These are phyloP conservation scores for Teunomyces kruisii DNA, from an alignment of 805 yeast genomes.

Conservation along the genomic window DNA sequence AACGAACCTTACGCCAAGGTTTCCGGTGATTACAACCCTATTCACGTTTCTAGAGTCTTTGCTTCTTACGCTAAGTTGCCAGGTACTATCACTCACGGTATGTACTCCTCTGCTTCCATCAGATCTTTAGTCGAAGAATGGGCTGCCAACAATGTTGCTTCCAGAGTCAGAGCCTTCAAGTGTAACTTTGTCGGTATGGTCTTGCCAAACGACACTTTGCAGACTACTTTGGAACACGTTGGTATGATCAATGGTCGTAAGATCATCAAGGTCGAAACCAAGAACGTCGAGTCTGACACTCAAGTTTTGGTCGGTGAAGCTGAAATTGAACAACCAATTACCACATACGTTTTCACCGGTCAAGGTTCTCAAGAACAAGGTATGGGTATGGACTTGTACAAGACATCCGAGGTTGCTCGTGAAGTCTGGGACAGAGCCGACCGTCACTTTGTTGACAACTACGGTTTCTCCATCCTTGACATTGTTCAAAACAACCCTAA, in stretches of 20 bases:
- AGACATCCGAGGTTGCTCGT: slow-evolving; percentile 85
- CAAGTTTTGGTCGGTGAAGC: slow-evolving; percentile 91
- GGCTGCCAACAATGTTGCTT: slow-evolving; percentile 97
- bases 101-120: slow-evolving; percentile 95
- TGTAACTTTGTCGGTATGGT: slow-evolving; percentile 96
- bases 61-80: slow-evolving; percentile 91
- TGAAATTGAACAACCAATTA: slow-evolving; percentile 96
- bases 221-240: slow-evolving; percentile 86
- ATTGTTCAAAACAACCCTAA: slow-evolving; percentile 95
- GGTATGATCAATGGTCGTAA: slow-evolving; percentile 99
- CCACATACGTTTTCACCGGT: slow-evolving; percentile 97
- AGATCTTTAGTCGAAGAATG: slow-evolving; percentile 95
- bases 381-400: slow-evolving; percentile 99
- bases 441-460: slow-evolving; percentile 83
- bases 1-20: slow-evolving; percentile 96
- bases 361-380: slow-evolving; percentile 99
- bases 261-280: slow-evolving; percentile 88
- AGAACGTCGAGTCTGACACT: slow-evolving; percentile 75
- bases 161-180: slow-evolving; percentile 92
- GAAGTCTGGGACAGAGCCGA: slow-evolving; percentile 99
- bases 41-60: slow-evolving; percentile 94
- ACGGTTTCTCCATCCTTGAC: slow-evolving; percentile 95
- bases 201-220: slow-evolving; percentile 87
- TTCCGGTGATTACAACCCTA: slow-evolving; percentile 98
- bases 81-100: slow-evolving; percentile 98